phyloP scores from a whole-genome alignment of 805 yeast species.

The Teunomyces aglyptinius region DNA sequence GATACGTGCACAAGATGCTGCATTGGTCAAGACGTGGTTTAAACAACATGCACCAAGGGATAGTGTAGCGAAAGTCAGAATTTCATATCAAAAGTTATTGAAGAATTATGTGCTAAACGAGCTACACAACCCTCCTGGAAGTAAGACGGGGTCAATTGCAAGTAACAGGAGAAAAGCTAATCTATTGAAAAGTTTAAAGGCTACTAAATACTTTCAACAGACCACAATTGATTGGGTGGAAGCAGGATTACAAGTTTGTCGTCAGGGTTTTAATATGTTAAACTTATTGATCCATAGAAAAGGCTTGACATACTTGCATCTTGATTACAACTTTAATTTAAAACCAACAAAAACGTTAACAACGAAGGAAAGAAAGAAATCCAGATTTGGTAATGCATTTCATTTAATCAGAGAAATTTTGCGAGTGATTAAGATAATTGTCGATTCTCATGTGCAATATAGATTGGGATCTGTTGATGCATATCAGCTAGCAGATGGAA shows the following conservation, averaged over 20 bases:
- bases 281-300: slow-evolving; percentile 84
- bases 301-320: slow-evolving; percentile 87
- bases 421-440: slow-evolving; percentile 77
- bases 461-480: slow-evolving; percentile 90
- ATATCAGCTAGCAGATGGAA: slow-evolving; percentile 91
- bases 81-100: slow-evolving; percentile 87
- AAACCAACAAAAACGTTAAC: slow-evolving; percentile 96
- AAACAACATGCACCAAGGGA: slow-evolving; percentile 60
- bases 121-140: slow-evolving; percentile 47
- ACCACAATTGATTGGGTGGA: slow-evolving; percentile 98
- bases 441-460: slow-evolving; percentile 91
- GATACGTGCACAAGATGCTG: slow-evolving; percentile 86
- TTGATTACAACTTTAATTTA: slow-evolving; percentile 92
- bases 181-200: slow-evolving; percentile 62
- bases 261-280: slow-evolving; percentile 92
- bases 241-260: slow-evolving; percentile 91
- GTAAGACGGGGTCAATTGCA: slow-evolving; percentile 25
- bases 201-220: slow-evolving; percentile 86
- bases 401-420: slow-evolving; percentile 89
- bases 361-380: slow-evolving; percentile 92
- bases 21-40: slow-evolving; percentile 82
- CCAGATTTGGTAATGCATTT: slow-evolving; percentile 95
- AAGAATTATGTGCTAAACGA: slow-evolving; percentile 73
- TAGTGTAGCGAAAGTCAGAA: slow-evolving; percentile 72
- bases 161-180: slow-evolving; percentile 51